Conservation (phyloP, 2,329 filamentous ascomycete species). For the Phaeophleospora eucalypticola region DNA sequence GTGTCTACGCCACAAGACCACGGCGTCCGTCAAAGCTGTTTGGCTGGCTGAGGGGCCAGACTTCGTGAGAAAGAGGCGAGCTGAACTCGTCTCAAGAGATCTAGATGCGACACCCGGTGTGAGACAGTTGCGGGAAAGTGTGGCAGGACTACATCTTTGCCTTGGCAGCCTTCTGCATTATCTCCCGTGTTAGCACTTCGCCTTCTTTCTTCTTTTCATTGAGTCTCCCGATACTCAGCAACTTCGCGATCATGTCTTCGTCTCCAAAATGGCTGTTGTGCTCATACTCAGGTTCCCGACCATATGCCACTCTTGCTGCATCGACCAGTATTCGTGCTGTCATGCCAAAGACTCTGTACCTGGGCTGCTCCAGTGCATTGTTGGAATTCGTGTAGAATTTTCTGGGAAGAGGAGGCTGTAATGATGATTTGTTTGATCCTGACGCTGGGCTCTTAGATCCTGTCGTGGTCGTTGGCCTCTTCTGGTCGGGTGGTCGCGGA, state of each 20-base stretch:
- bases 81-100: too few species aligned
- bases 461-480: background rate
- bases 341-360: slow-evolving; percentile 90
- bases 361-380: slow-evolving; percentile 29
- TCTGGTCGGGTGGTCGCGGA: slow-evolving; percentile 15
- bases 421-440: slow-evolving; percentile 13
- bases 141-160: slow-evolving; percentile 26
- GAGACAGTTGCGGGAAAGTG: background rate
- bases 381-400: slow-evolving; percentile 27
- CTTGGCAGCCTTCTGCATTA: slow-evolving; percentile 33
- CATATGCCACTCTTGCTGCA: slow-evolving; percentile 79
- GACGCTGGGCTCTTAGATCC: slow-evolving; percentile 6
- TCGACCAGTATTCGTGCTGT: slow-evolving; percentile 88
- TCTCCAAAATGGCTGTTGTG: slow-evolving; percentile 62
- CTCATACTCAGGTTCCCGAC: slow-evolving; percentile 78
- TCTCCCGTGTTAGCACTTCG: slow-evolving; percentile 40
- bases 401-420: slow-evolving; percentile 28
- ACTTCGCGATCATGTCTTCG: slow-evolving; percentile 58
- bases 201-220: slow-evolving; percentile 48
- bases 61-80: background rate
- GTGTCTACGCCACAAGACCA: background rate
- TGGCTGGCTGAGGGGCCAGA: background rate
- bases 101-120: too few species aligned
- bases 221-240: slow-evolving; percentile 56
- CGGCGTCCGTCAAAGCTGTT: background rate